phyloP scores from a whole-genome alignment of 495 filamentous ascomycete species.

The Ascodesmis nigricans region DNA sequence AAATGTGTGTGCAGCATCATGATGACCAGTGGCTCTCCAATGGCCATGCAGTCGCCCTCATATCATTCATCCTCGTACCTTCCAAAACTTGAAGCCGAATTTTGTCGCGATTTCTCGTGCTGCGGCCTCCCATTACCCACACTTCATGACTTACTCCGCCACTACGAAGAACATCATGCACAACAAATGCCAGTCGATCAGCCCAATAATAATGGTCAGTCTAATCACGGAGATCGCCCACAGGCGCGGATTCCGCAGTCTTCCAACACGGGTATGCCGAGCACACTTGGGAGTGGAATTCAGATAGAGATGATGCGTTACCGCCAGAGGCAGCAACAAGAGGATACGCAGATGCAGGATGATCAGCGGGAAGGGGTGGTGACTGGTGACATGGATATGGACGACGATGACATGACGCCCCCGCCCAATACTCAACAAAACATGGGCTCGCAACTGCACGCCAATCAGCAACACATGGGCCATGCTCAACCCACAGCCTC shows the following conservation, averaged over 20 bases:
- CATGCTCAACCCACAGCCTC: slow-evolving; percentile 64
- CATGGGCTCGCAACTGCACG: slow-evolving; percentile 24
- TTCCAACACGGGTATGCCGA: slow-evolving; percentile 28
- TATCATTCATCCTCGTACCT: slow-evolving; percentile 96
- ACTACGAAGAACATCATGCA: slow-evolving; percentile 88
- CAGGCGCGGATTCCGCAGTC: slow-evolving; percentile 21
- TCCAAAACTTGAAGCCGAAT: slow-evolving; percentile 89
- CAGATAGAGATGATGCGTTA: slow-evolving; percentile 26
- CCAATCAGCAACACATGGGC: slow-evolving; percentile 34
- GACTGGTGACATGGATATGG: slow-evolving; percentile 76
- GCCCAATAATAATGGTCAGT: slow-evolving; percentile 21
- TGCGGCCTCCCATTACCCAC: slow-evolving; percentile 71
- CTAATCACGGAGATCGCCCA: slow-evolving; percentile 17
- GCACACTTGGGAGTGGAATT: slow-evolving; percentile 25
- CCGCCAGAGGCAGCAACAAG: slow-evolving; percentile 23
- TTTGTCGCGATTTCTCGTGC: slow-evolving; percentile 88
- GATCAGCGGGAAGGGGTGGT: slow-evolving; percentile 22
- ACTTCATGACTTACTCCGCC: slow-evolving; percentile 81
- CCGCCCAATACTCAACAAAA: slow-evolving; percentile 45
- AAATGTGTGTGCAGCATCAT: slow-evolving; percentile 61
- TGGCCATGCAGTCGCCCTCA: slow-evolving; percentile 72
- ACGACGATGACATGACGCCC: slow-evolving; percentile 43
- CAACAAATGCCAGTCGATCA: slow-evolving; percentile 18
- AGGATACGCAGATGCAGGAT: slow-evolving; percentile 16
- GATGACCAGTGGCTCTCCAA: slow-evolving; percentile 91